phyloP scores from a whole-genome alignment of 2,329 filamentous ascomycete genomes.

The Aspergillus flavus region DNA sequence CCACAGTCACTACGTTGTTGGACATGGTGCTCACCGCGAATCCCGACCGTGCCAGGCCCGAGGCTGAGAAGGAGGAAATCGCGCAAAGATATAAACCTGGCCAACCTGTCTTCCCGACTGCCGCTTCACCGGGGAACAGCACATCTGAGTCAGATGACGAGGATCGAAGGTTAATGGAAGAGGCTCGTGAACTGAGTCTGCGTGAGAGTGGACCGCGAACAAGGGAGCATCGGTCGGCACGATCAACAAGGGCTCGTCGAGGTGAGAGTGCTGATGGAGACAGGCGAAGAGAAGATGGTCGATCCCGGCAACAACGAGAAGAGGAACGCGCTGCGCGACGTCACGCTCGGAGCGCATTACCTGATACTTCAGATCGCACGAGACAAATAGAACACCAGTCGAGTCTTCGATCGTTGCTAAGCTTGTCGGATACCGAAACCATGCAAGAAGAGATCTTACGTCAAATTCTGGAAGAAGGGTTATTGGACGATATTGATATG shows the following conservation, averaged over 20 bases:
- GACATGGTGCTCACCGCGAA: constrained; percentile 85
- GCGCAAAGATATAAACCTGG: constrained; percentile 76
- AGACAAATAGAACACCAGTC: constrained; percentile 84
- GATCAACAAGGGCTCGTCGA: constrained; percentile 29
- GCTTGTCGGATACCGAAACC: constrained; percentile 73
- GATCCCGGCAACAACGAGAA: constrained; percentile 25
- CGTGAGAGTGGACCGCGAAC: constrained; percentile 43
- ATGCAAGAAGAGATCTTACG: constrained; percentile 86
- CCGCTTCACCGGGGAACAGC: constrained; percentile 39
- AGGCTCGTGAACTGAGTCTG: constrained; percentile 74
- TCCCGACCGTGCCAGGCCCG: constrained; percentile 70
- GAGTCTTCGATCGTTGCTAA: constrained; percentile 81
- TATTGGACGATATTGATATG: constrained; percentile 85
- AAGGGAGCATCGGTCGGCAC: constrained; percentile 26
- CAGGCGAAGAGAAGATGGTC: constrained; percentile 29
- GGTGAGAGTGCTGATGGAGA: constrained; percentile 42
- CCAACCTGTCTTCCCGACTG: constrained; percentile 75
- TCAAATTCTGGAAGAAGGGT: constrained; percentile 83
- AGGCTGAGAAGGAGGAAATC: constrained; percentile 76
- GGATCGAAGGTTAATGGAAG: constrained; percentile 70
- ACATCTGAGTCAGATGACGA: constrained; percentile 53
- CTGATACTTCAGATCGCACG: constrained; percentile 36
- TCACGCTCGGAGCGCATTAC: constrained; percentile 23
- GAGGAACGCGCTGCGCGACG: constrained; percentile 36
- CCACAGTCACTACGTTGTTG: constrained; percentile 82